Base-by-base conservation (phyloP, 495 filamentous ascomycete species). In the Penicillium malachiteum region DNA sequence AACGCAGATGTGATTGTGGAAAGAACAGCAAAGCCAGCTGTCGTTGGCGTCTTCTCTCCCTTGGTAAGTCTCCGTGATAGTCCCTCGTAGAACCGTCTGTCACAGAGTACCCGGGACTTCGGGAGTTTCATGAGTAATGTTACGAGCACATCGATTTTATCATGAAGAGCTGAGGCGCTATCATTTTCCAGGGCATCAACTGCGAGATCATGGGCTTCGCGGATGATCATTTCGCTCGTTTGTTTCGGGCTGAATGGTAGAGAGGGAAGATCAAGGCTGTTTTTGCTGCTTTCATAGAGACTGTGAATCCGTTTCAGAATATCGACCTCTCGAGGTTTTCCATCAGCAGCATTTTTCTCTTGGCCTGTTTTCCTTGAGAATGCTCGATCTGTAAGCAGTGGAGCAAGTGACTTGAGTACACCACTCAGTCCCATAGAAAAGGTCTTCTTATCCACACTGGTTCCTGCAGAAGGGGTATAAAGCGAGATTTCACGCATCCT, bases 361-460 rank as follows among this genome's bases (percentile, higher is more conserved):
- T 63, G 61, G 17, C 58, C 52, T 3, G 56, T 37, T 50, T 74
- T 78, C n/a, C 57, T 68, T 32, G 78, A 74, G 60, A 95, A 92
- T 9, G 84, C 82, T 53, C 86, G 76, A 53, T 89, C 85, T 12
- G 89, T 89, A 12, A 92, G 76, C 17, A 92, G 69, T 5, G 86
- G 83, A 8, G 63, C 65, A 49, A 75, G 48, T 32, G 65, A 70
- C 39, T 66, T 69, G 17, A 77, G 59, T 18, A 75, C 63, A 42
- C 58, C 67, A 14, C 64, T 65, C 52, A 77, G 46, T 14, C 58
- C 59, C 1, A 62, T 58, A 5, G 66, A 65, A n/a, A 71, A 58
- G 17, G 47, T 41, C 40, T 58, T 65, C 33, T 60, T 57, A 37
- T 69, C 56, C 18, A 66, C 54, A 35, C 3, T 48, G 11, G 45